Percentiles rank a stretch among this genome's conserved stretches.
Conservation (phyloP, 768 basidiomycete species). For the Agaricus bisporus region DNA sequence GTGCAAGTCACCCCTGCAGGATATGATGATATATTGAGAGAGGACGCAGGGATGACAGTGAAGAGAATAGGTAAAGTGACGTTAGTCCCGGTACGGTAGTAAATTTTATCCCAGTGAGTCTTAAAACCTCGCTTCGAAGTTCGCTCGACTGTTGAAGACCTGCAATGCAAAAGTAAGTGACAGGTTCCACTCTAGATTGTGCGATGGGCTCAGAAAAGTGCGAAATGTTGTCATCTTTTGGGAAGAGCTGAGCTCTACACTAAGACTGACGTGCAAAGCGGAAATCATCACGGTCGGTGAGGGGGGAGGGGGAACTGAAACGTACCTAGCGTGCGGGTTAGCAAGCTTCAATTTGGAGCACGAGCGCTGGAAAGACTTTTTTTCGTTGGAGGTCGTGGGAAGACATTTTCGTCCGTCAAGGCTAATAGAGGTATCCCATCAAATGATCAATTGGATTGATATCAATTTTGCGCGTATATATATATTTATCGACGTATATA, state of each 20-base stretch:
- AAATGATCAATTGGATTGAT: no score
- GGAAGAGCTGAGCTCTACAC: conserved; percentile 24
- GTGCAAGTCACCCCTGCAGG: conserved; percentile 3
- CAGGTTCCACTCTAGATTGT: not conserved
- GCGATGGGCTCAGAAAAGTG: conserved; percentile 34
- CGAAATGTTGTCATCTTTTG: conserved; percentile 32
- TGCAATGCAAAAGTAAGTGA: conserved; percentile 3
- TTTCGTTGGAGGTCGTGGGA: no score
- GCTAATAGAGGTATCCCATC: not conserved
- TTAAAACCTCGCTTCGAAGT: not conserved
- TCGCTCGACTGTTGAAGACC: not conserved
- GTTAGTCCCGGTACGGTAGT: not conserved
- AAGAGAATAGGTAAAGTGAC: conserved; percentile 3
- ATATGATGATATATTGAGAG: conserved; percentile 9
- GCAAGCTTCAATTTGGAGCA: no score
- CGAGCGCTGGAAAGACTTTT: no score
- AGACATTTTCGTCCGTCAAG: not conserved
- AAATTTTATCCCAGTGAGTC: not conserved
- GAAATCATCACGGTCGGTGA: conserved; percentile 29
- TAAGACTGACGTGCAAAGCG: conserved; percentile 57
- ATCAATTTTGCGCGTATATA: no score
- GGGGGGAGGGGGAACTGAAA: not conserved
- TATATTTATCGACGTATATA: not conserved
- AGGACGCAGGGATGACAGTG: conserved; percentile 5
- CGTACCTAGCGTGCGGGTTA: not conserved